These are phyloP conservation scores for Glonium stellatum DNA, from an alignment of 495 filamentous ascomycete genomes.

Conservation along the genomic window DNA sequence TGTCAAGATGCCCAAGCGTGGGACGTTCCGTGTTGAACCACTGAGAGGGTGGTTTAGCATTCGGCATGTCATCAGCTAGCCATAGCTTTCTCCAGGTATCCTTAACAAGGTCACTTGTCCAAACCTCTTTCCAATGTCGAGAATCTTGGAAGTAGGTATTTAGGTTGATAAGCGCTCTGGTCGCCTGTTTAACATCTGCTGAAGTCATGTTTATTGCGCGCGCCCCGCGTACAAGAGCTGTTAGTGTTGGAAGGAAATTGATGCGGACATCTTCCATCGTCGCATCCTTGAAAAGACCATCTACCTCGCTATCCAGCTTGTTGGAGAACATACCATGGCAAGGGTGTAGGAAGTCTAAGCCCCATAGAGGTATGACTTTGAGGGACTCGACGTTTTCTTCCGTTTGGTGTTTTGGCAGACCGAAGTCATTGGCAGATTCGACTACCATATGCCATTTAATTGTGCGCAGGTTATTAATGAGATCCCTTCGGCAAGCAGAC, in stretches of 20 bases:
- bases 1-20: constrained; percentile 50
- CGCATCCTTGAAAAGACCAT: constrained; percentile 46
- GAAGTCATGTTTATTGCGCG: constrained; percentile 46
- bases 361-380: constrained; percentile 61
- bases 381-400: constrained; percentile 60
- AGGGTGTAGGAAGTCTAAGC: constrained; percentile 55
- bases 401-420: constrained; percentile 58
- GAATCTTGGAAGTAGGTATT: constrained; percentile 57
- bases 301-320: constrained; percentile 54
- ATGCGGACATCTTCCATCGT: constrained; percentile 50
- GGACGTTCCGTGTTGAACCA: constrained; percentile 56
- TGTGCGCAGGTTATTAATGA: constrained; percentile 56
- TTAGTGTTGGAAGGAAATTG: constrained; percentile 58
- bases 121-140: constrained; percentile 57
- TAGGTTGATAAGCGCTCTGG: constrained; percentile 52
- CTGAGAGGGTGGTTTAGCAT: constrained; percentile 44
- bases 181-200: constrained; percentile 49
- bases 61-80: constrained; percentile 50
- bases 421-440: constrained; percentile 60
- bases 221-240: constrained; percentile 52
- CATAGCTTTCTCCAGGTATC: constrained; percentile 55
- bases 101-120: constrained; percentile 56
- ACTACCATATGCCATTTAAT: constrained; percentile 63
- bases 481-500: constrained; percentile 59
- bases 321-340: constrained; percentile 59